These are phyloP conservation scores for Cystobasidium pallidum DNA, from an alignment of 1,284 basidiomycete genomes.

Conservation along the genomic window DNA sequence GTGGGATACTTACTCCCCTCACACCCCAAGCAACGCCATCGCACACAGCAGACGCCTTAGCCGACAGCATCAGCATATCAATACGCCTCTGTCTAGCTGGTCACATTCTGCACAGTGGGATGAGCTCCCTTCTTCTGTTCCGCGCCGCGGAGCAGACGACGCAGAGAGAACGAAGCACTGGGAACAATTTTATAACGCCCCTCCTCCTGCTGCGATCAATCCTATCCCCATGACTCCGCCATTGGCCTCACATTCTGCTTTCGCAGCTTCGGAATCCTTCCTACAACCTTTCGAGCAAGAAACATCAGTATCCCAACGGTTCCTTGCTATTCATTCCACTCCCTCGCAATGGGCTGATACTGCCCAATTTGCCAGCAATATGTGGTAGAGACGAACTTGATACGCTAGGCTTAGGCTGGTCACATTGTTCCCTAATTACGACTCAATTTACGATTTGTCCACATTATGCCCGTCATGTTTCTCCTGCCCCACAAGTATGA, in stretches of 20 bases:
- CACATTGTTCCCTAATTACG: too few species aligned
- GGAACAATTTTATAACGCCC: slow-evolving; percentile 33
- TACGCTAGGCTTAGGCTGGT: neutral
- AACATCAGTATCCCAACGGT: slow-evolving; percentile 30
- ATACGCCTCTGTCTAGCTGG: slow-evolving; percentile 1
- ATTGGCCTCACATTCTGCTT: slow-evolving; percentile 3
- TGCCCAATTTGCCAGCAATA: slow-evolving; percentile 29
- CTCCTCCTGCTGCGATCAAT: slow-evolving; percentile 21
- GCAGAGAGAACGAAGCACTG: slow-evolving; percentile 13
- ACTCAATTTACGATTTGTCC: too few species aligned
- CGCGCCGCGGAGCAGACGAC: slow-evolving; percentile 4
- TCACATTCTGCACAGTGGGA: neutral
- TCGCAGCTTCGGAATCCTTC: slow-evolving; percentile 3
- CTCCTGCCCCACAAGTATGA: neutral
- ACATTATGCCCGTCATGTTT: too few species aligned
- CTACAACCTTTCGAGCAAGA: slow-evolving; percentile 32
- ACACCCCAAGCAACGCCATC: slow-evolving; percentile 22
- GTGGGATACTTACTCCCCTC: slow-evolving; percentile 18
- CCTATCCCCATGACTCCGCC: slow-evolving; percentile 24
- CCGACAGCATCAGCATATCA: slow-evolving; percentile 5
- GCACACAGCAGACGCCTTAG: slow-evolving; percentile 10
- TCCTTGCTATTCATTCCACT: slow-evolving; percentile 39
- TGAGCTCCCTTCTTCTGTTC: slow-evolving; percentile 23
- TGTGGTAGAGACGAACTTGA: neutral
- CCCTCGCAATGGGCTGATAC: slow-evolving; percentile 37